Evolutionary conservation across 2,329 filamentous ascomycete species (phyloP).

Genomic region (Colletotrichum eremochloae): DNA sequence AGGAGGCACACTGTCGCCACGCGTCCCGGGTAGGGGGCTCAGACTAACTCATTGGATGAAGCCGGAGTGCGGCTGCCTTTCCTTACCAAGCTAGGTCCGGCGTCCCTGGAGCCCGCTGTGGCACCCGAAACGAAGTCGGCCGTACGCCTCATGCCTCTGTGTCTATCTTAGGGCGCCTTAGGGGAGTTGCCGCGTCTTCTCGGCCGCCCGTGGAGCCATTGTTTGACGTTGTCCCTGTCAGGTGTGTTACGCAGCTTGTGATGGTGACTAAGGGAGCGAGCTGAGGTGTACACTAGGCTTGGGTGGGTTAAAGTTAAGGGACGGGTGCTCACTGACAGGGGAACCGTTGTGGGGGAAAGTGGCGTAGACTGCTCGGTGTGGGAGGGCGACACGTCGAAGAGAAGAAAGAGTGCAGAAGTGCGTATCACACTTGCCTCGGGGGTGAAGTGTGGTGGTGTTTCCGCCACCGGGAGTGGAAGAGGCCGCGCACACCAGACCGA

Average conservation of each 20-base stretch:
- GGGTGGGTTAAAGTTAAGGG: conserved; percentile 26
- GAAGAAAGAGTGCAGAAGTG: background rate
- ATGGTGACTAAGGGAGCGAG: background rate
- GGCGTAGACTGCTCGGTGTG: conserved; percentile 25
- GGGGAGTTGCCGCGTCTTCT: conserved; percentile 16
- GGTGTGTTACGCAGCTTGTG: conserved; percentile 26
- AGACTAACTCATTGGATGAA: conserved; percentile 34
- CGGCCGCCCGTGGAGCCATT: conserved; percentile 6
- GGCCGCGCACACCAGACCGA: conserved; percentile 35
- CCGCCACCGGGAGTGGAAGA: conserved; percentile 25
- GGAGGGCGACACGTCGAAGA: conserved; percentile 19
- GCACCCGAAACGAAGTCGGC: conserved; percentile 23
- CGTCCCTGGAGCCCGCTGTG: conserved; percentile 6
- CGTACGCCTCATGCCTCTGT: conserved; percentile 11
- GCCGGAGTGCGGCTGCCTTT: conserved; percentile 18
- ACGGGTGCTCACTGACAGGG: conserved; percentile 14
- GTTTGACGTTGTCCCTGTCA: conserved; percentile 15
- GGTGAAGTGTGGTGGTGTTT: conserved; percentile 16
- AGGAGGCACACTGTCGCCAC: conserved; percentile 42
- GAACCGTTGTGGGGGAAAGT: conserved; percentile 8
- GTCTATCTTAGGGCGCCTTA: background rate
- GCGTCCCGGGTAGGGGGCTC: conserved; percentile 36
- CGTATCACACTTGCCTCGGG: conserved; percentile 10
- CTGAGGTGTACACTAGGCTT: conserved; percentile 9
- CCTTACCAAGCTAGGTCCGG: conserved; percentile 36